phyloP scores from a whole-genome alignment of 495 filamentous ascomycete genomes.

The Chaetomium cochliodes region DNA sequence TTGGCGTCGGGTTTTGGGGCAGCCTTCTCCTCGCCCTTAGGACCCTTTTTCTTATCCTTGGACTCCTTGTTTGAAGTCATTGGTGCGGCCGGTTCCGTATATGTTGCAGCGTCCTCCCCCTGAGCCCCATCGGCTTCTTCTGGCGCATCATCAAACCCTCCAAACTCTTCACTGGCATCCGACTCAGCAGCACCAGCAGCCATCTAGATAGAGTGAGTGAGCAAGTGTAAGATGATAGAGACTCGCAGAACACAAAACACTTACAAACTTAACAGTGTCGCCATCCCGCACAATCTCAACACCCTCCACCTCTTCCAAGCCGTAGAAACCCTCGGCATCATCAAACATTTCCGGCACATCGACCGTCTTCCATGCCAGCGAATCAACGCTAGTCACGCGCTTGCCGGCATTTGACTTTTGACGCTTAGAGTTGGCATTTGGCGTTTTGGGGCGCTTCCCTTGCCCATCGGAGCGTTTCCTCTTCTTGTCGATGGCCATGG shows the following conservation, averaged over 20 bases:
- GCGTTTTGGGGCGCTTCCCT: constrained; percentile 38
- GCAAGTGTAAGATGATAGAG: constrained; percentile 2
- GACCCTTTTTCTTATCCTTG: constrained; percentile 18
- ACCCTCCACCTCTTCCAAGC: constrained; percentile 87
- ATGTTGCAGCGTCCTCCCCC: constrained; percentile 9
- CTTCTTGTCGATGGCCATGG: constrained; percentile 45
- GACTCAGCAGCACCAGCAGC: constrained; percentile 25
- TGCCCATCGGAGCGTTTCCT: constrained; percentile 42
- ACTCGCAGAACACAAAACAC: constrained; percentile 1
- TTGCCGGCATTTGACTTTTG: constrained; percentile 44
- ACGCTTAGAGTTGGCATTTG: constrained; percentile 43
- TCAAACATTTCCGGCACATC: constrained; percentile 80
- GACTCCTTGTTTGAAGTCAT: constrained; percentile 15
- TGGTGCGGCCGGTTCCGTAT: constrained; percentile 3
- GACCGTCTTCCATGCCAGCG: constrained; percentile 79
- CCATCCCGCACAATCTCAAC: constrained; percentile 71
- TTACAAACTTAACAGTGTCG: constrained; percentile 55
- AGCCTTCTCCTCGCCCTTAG: constrained; percentile 20
- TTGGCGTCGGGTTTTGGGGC: constrained; percentile 16
- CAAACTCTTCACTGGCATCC: constrained; percentile 48
- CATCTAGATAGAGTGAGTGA: constrained; percentile 21
- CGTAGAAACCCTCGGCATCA: constrained; percentile 92
- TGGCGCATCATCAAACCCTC: constrained; percentile 53
- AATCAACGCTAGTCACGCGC: constrained; percentile 52
- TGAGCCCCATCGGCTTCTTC: constrained; percentile 21